Evolutionary conservation across 345 rosid genomes (phyloP).

Genomic region (Zanthoxylum bungeanum): DNA sequence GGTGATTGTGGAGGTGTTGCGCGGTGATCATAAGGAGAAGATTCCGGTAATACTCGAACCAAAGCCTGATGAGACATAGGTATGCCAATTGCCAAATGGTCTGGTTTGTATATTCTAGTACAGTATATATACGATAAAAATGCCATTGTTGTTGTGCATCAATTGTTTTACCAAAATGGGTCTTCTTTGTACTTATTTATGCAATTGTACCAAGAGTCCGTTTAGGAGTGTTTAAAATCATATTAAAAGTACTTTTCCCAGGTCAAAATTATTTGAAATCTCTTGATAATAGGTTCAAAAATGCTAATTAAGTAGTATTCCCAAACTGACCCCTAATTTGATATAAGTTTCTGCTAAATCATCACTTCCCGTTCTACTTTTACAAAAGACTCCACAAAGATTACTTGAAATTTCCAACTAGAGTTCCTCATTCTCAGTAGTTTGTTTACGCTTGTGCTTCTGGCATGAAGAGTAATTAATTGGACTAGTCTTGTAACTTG

Average conservation of each 20-base stretch:
- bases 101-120: constrained; percentile 15
- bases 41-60: constrained; percentile 84
- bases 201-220: neutral
- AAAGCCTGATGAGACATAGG: constrained; percentile 71
- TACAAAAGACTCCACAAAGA: no score
- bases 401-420: no score
- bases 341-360: neutral
- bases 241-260: no score
- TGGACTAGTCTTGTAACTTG: no score
- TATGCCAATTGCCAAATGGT: constrained; percentile 10
- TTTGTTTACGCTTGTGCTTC: no score
- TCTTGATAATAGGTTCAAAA: no score
- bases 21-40: constrained; percentile 93
- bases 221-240: no score
- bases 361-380: neutral
- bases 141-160: constrained; percentile 26
- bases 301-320: no score
- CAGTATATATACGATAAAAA: constrained; percentile 12
- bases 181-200: constrained; percentile 30
- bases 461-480: no score
- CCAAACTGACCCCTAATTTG: no score
- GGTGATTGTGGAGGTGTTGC: constrained; percentile 84
- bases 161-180: constrained; percentile 10
- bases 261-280: no score
- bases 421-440: no score